phyloP scores from a whole-genome alignment of 169 alveolate genomes.

The Pseudocohnilembus persalinus region DNA sequence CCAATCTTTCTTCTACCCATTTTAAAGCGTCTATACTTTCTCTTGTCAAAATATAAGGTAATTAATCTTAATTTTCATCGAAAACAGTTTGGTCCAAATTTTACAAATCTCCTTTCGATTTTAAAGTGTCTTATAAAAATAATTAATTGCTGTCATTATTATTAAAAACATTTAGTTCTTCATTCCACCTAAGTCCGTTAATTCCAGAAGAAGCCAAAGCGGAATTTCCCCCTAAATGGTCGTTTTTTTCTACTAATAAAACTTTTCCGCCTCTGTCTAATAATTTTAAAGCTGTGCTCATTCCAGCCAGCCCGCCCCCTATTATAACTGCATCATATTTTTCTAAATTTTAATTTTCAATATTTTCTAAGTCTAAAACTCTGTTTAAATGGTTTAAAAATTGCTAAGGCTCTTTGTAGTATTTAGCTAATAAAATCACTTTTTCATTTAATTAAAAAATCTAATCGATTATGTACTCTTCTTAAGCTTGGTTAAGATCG shows the following conservation, averaged over 20 bases:
- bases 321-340: background rate
- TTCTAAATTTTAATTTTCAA: too few species aligned
- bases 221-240: background rate
- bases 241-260: background rate
- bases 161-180: background rate
- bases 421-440: background rate
- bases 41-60: background rate
- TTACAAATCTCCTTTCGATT: background rate
- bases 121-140: background rate
- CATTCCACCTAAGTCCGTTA: background rate
- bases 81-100: too few species aligned
- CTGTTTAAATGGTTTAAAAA: background rate
- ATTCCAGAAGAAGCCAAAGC: background rate
- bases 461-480: background rate
- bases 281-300: background rate
- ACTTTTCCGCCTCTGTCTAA: background rate
- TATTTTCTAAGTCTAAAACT: background rate
- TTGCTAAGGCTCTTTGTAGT: too few species aligned
- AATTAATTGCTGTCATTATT: background rate
- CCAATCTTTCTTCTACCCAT: background rate
- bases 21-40: background rate
- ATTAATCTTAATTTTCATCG: background rate
- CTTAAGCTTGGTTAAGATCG: background rate
- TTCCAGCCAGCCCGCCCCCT: background rate
- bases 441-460: background rate